These are phyloP conservation scores for Psilocybe tampanensis DNA, from an alignment of 768 basidiomycete species.

Conservation along the genomic window DNA sequence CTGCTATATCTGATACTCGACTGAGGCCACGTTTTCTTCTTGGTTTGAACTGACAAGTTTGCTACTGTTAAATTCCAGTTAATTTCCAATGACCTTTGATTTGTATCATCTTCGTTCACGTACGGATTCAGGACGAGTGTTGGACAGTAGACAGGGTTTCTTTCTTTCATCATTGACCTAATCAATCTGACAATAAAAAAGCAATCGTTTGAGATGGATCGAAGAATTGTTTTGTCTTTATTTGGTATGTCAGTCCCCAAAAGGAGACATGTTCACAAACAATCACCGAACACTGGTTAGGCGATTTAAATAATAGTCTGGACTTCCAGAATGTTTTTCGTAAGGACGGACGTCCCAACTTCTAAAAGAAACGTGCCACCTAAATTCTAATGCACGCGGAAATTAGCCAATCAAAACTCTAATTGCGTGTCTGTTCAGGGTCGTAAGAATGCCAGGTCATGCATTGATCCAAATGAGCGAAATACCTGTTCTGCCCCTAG, in stretches of 20 bases:
- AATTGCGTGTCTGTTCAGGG: conserved; percentile 45
- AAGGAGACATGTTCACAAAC: conserved; percentile 26
- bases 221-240: conserved; percentile 18
- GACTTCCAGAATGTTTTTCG: background rate
- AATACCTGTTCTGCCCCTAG: conserved; percentile 68
- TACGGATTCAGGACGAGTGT: background rate
- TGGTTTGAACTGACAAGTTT: background rate
- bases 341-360: background rate
- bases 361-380: conserved; percentile 2
- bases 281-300: conserved; percentile 1
- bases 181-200: background rate
- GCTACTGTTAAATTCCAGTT: background rate
- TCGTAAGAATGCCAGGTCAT: conserved; percentile 7
- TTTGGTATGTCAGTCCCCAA: conserved; percentile 36
- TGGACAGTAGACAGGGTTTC: background rate
- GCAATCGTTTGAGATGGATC: conserved; percentile 7
- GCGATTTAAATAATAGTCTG: background rate
- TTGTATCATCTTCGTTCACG: background rate
- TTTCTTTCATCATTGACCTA: background rate
- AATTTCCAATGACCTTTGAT: background rate
- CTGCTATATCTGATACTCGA: conserved; percentile 59
- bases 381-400: conserved; percentile 8
- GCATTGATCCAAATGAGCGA: conserved; percentile 6
- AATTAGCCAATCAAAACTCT: conserved; percentile 27
- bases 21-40: background rate